Evolutionary conservation across 352 stramenopile genomes (phyloP).

Genomic region (Phytophthora brassicae): DNA sequence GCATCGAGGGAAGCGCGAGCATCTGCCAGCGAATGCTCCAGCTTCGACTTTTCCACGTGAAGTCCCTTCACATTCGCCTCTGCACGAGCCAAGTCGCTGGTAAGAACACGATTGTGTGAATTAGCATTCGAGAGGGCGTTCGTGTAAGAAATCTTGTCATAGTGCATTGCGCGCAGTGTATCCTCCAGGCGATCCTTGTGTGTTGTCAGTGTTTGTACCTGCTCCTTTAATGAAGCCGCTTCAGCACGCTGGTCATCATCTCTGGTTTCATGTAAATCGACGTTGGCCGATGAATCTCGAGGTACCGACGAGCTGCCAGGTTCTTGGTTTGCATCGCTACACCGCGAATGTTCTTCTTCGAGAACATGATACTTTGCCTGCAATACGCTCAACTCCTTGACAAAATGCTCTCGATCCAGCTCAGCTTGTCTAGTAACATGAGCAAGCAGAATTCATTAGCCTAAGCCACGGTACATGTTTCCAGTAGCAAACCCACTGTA

Average conservation of each 20-base stretch:
- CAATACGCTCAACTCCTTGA: constrained; percentile 48
- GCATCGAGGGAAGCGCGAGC: constrained; percentile 40
- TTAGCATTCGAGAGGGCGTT: constrained; percentile 77
- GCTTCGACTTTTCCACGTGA: constrained; percentile 33
- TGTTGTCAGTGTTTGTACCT: constrained; percentile 48
- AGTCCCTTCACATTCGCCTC: constrained; percentile 62
- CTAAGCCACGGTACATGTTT: background rate
- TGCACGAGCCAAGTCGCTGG: constrained; percentile 53
- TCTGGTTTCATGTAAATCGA: background rate
- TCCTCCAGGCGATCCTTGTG: constrained; percentile 76
- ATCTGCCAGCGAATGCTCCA: constrained; percentile 48
- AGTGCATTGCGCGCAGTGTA: constrained; percentile 68
- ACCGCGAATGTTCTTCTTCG: constrained; percentile 52
- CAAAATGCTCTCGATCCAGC: constrained; percentile 47
- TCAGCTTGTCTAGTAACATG: constrained; percentile 43
- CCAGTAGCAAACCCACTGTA: constrained; percentile 40
- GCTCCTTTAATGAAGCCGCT: constrained; percentile 43
- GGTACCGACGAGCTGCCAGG: background rate
- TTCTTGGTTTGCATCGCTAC: constrained; percentile 2
- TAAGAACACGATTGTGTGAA: constrained; percentile 72
- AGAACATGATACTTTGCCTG: constrained; percentile 50
- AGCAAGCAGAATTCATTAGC: background rate
- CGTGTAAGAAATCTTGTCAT: constrained; percentile 86
- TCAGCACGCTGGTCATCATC: constrained; percentile 2
- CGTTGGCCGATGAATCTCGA: background rate